Base-by-base conservation (phyloP, 495 filamentous ascomycete species). In the Hypoxylon subgilvum region DNA sequence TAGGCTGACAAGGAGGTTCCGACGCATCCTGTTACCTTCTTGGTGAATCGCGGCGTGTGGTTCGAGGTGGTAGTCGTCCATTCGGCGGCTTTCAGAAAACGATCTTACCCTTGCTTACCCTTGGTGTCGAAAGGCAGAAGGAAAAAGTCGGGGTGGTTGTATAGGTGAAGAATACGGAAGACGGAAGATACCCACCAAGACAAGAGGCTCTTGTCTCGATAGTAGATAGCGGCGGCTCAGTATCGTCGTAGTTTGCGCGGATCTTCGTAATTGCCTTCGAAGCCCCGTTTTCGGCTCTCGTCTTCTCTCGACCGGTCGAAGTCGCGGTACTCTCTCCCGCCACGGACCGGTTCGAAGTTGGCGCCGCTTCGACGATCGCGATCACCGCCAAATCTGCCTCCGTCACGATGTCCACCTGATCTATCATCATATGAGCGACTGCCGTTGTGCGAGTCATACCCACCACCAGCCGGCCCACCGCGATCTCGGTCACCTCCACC, bases 171-270 rank as follows among this genome's bases (percentile, higher is more conserved):
- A 62, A 46, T 58, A 72, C 56, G 69, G 68, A 65, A 73, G 58
- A 66, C 52, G 70, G 58, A 62, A 71, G 65, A 72, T 74, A 78
- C 76, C 76, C 76, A 78, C 73, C 73, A 63, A 70, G 63, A 74
- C 63, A 75, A 74, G 67, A 70, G 63, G 66, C 59, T 56, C 59
- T 57, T 61, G 67, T 63, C 63, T 66, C 52, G 63, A 68, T 55
- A 63, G 62, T 50, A 52, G 50, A 61, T 38, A 53, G 28, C 35
- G 53, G 65, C 58, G 52, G 65, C 53, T 72, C 69, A 91, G 77
- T 92, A 92, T 66, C 89, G 86, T 72, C 88, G 84, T 66, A 90
- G 82, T 68, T 86, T 88, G 50, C 91, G 84, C 30, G 88, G 84
- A 71, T 94, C 89, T 63, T 93, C 88, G 69, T 90, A 86, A 57